phyloP scores from a whole-genome alignment of 768 basidiomycete genomes.

The Paxillus ammoniavirescens region DNA sequence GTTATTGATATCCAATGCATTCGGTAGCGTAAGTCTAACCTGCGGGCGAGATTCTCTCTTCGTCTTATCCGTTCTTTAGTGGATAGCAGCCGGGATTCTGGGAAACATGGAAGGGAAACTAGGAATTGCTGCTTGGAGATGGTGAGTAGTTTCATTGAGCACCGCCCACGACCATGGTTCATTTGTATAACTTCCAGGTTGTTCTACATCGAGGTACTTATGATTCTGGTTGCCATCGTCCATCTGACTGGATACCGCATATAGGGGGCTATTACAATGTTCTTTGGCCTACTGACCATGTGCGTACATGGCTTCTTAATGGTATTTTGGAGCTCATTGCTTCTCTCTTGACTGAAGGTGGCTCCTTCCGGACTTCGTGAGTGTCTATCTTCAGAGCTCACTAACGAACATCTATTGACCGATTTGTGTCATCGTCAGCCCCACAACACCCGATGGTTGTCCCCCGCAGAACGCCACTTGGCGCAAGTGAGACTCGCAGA shows the following conservation, averaged over 20 bases:
- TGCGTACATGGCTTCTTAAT: constrained; percentile 18
- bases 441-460: constrained; percentile 61
- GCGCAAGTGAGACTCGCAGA: constrained; percentile 69
- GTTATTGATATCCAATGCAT: constrained; percentile 62
- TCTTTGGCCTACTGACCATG: constrained; percentile 55
- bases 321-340: neutral
- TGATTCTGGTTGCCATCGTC: neutral
- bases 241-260: neutral
- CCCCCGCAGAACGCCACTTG: constrained; percentile 48
- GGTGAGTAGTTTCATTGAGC: constrained; percentile 36
- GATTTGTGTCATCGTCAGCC: constrained; percentile 38
- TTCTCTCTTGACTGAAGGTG: constrained; percentile 37
- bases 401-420: neutral
- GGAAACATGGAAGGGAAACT: constrained; percentile 63
- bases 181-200: constrained; percentile 40
- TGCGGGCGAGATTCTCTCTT: neutral
- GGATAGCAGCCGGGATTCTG: constrained; percentile 77
- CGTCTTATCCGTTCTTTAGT: constrained; percentile 27
- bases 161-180: neutral
- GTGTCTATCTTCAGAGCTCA: constrained; percentile 16
- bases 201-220: constrained; percentile 65
- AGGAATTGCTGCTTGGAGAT: constrained; percentile 71
- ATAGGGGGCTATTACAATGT: constrained; percentile 63
- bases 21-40: constrained; percentile 51
- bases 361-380: constrained; percentile 57